These are phyloP conservation scores for Pelargonium citronellum DNA, from an alignment of 441 rosid species.

Conservation along the genomic window DNA sequence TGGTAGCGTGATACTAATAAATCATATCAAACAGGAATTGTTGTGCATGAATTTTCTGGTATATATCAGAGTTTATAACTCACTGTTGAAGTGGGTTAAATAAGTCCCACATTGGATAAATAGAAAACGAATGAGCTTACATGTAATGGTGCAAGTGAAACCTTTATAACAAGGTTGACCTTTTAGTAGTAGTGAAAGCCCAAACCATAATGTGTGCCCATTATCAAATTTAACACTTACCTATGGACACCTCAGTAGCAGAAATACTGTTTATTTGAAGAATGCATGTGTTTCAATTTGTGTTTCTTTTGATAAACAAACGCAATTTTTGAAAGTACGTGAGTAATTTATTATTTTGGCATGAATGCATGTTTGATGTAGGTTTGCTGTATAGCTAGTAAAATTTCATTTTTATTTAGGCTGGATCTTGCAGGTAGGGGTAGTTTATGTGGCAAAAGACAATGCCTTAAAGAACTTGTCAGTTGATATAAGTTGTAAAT, in stretches of 20 bases:
- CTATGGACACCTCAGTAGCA: neutral
- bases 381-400: neutral
- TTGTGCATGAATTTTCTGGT: neutral
- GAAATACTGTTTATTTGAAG: neutral
- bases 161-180: too few species aligned
- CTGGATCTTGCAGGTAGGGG: neutral
- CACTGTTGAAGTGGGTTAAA: too few species aligned
- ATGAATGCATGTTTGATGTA: neutral
- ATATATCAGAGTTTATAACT: neutral
- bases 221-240: neutral
- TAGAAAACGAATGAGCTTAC: too few species aligned
- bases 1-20: neutral
- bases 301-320: too few species aligned
- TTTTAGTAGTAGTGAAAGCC: too few species aligned
- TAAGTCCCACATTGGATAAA: too few species aligned
- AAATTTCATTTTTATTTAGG: neutral
- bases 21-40: neutral
- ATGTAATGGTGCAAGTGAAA: too few species aligned
- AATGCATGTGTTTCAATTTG: neutral
- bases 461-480: neutral
- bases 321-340: neutral
- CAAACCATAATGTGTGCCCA: too few species aligned
- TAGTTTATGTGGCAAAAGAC: neutral
- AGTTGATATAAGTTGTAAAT: neutral
- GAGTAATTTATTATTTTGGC: slow-evolving; percentile 4